Percentiles rank a stretch among this genome's conserved stretches.
Evolutionary conservation across 768 basidiomycete genomes (phyloP).

Genomic region (Russula sp.): DNA sequence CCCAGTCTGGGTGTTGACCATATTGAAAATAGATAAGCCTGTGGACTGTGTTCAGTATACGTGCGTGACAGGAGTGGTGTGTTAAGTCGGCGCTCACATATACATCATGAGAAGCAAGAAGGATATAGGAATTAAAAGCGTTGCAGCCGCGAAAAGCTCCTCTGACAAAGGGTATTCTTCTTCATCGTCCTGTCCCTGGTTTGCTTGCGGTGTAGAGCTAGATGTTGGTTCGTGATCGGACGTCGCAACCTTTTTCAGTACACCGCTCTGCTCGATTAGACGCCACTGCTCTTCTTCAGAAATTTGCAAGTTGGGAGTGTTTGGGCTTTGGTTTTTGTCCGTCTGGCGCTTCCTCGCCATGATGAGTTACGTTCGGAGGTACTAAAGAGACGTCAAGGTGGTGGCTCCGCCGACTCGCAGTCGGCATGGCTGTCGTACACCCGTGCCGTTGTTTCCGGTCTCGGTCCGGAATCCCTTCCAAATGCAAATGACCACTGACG

Average conservation of each 20-base stretch:
- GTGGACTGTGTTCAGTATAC: conserved; percentile 9
- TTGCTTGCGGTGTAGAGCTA: conserved; percentile 4
- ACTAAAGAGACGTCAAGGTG: too few species aligned
- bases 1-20: conserved; percentile 52
- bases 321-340: neutral
- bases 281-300: conserved; percentile 29
- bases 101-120: conserved; percentile 80
- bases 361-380: neutral
- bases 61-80: neutral
- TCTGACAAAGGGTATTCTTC: conserved; percentile 50
- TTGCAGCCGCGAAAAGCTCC: conserved; percentile 64
- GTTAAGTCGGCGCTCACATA: conserved; percentile 53
- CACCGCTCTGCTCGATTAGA: conserved; percentile 28
- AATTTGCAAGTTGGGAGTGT: conserved; percentile 12
- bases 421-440: neutral
- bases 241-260: conserved; percentile 44
- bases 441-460: neutral
- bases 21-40: conserved; percentile 83
- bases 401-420: too few species aligned
- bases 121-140: conserved; percentile 69
- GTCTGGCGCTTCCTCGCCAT: conserved; percentile 22
- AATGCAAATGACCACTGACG: conserved; percentile 31
- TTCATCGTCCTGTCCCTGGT: conserved; percentile 34
- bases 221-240: neutral
- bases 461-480: conserved; percentile 5